Evolutionary conservation across 441 rosid species (phyloP), one percentile per base, ranked within the genome.

Genomic region (Raphanus hybrid): DNA sequence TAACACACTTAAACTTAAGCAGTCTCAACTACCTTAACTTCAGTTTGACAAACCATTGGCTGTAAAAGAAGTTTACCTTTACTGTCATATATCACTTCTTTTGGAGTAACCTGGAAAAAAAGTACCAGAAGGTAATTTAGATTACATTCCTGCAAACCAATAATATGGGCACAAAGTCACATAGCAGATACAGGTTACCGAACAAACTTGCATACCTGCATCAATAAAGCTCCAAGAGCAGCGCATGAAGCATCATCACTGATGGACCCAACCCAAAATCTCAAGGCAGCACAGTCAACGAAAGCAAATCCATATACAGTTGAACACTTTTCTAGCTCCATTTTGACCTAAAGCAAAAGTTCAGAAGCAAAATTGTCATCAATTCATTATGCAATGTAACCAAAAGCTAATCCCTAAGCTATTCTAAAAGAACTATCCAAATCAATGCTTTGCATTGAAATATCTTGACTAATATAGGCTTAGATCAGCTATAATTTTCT

Each of bases 201-300:
- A 58, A 71, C 35, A 78, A 61, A 76, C 76, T 79, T 74, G 60
- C 84, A 75, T 86, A 92, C 99, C 86, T 96, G 99, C 97, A 93
- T 89, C 85, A 93, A 79, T 71, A 93, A 78, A 77, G 99, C 96
- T 80, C 99, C 97, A 78, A 96, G 80, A 75, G 93, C 89, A 74
- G 96, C 88, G 80, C 86, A 90, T 2, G 99, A 93, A 61, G 92
- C 82, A 86, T 96, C 98, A 80, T 92, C 97, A 6, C 63, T 77
- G 66, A 92, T 81, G 73, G 91, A 87, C 77, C 98, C 99, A 60
- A 92, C 90, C 99, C 97, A 96, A 85, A 93, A 87, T 78, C 80
- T 86, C 75, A 92, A 81, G 77, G 98, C 88, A 79, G 98, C 97
- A 82, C 98, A 96, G 81, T 96, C 99, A 84, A 92, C 96, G 70